Conservation (phyloP, 805 yeast species). For the Ogataea wickerhamii region DNA sequence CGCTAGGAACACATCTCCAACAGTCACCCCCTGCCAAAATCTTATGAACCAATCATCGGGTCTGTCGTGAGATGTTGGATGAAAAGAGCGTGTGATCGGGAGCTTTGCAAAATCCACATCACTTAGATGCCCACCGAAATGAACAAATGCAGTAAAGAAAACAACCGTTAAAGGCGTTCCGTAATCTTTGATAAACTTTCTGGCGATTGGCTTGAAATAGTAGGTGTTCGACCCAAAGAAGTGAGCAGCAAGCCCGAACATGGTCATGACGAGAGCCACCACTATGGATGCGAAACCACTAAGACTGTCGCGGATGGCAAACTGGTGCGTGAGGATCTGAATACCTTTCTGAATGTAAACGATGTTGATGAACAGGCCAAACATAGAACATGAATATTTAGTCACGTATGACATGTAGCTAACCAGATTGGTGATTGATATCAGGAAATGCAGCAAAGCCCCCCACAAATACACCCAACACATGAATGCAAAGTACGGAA, state of each 20-base stretch:
- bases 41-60: constrained; percentile 73
- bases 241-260: constrained; percentile 64
- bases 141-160: constrained; percentile 90
- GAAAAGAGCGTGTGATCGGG: constrained; percentile 69
- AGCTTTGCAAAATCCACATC: constrained; percentile 55
- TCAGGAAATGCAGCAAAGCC: constrained; percentile 69
- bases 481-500: constrained; percentile 81
- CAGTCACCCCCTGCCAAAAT: constrained; percentile 66
- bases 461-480: constrained; percentile 95
- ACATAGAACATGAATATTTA: constrained; percentile 82
- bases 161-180: constrained; percentile 80
- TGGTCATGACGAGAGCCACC: constrained; percentile 68
- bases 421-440: constrained; percentile 69
- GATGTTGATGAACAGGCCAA: constrained; percentile 86
- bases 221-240: constrained; percentile 60
- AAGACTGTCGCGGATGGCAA: constrained; percentile 36
- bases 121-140: constrained; percentile 77
- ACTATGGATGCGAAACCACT: constrained; percentile 62
- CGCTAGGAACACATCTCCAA: constrained; percentile 80
- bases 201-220: constrained; percentile 52
- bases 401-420: constrained; percentile 68
- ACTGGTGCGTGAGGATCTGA: constrained; percentile 73
- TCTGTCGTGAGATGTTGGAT: constrained; percentile 58
- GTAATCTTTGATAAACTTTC: constrained; percentile 80
- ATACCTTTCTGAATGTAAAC: constrained; percentile 90